These are phyloP conservation scores for Kwoniella dejecticola DNA, from an alignment of 768 basidiomycete species.

Conservation along the genomic window DNA sequence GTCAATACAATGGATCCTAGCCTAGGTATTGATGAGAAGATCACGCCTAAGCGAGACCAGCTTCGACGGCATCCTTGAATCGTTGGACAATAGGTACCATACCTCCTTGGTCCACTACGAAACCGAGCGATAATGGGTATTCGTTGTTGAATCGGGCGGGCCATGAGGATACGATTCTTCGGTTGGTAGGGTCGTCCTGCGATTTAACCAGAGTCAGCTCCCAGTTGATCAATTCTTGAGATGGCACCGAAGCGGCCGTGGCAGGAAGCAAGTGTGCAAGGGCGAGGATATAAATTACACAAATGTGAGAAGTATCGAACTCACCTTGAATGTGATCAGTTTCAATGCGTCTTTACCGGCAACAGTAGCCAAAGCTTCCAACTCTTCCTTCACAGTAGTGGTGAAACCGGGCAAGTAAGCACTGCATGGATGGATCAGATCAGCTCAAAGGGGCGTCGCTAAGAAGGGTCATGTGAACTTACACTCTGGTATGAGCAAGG, in stretches of 20 bases:
- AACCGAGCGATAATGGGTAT: slow-evolving; percentile 49
- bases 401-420: slow-evolving; percentile 55
- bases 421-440: neutral
- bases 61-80: slow-evolving; percentile 53
- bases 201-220: neutral
- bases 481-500: slow-evolving; percentile 46
- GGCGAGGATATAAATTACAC: too few species aligned
- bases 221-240: too few species aligned
- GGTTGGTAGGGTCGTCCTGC: slow-evolving; percentile 53
- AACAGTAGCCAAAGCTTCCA: slow-evolving; percentile 50
- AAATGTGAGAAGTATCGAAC: neutral
- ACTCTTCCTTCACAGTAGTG: slow-evolving; percentile 49
- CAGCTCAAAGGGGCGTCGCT: too few species aligned
- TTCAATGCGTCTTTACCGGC: slow-evolving; percentile 52
- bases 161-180: slow-evolving; percentile 55
- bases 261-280: too few species aligned
- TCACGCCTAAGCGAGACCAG: slow-evolving; percentile 48
- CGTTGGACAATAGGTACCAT: slow-evolving; percentile 52
- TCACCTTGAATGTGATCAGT: slow-evolving; percentile 48
- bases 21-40: too few species aligned
- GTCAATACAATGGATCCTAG: too few species aligned
- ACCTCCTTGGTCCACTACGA: slow-evolving; percentile 51
- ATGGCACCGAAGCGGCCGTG: neutral
- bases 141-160: slow-evolving; percentile 51
- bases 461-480: too few species aligned